Base-by-base conservation (phyloP, 805 yeast genomes). In the Candida qinlingensis region DNA sequence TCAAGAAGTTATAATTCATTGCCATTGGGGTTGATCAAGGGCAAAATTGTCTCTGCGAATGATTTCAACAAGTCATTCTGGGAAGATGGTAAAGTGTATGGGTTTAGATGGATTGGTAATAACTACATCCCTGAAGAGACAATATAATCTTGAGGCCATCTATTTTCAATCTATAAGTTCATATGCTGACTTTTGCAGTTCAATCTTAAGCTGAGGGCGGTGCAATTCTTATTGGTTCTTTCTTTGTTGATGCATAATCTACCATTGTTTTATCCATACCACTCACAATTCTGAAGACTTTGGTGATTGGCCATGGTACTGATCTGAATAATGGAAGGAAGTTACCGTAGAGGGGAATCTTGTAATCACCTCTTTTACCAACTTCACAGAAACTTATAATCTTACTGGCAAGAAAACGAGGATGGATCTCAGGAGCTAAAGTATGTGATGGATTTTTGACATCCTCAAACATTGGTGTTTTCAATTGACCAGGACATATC, bases 1-100 rank as follows among this genome's bases (percentile, higher is more conserved):
- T 88, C 97, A 5, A 72, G 99, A 55, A 80, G 88, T 0, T 94
- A 94, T 62, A 87, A 91, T 37, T 88, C 84, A n/a, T 69, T 94
- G 35, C 98, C 99, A 2, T 73, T 89, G 81, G 98, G 83, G 0
- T 69, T 94, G 37, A 82, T 94, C 4, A 82, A 83, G 56, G 99
- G 98, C 1, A 91, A 88, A 60, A 82, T 94, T 11, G 75, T 85
- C 5, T 92, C 88, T 7, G 92, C 85, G 7, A 72, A 77, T 60
- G 76, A 76, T 57, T 77, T 76, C 45, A 74, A 73, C 59, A 67
- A 79, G 65, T 71, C 81, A 12, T 56, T 73, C 47, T 59, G 72
- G 63, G 34, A 56, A 37, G 64, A 49, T 54, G 70, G 56, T 54
- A 75, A 49, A 50, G 65, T 72, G 30, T 80, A 78, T 71, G 77